These are phyloP conservation scores for Podila clonocystis DNA, from an alignment of 192 early-diverging fungal genomes.

Conservation along the genomic window DNA sequence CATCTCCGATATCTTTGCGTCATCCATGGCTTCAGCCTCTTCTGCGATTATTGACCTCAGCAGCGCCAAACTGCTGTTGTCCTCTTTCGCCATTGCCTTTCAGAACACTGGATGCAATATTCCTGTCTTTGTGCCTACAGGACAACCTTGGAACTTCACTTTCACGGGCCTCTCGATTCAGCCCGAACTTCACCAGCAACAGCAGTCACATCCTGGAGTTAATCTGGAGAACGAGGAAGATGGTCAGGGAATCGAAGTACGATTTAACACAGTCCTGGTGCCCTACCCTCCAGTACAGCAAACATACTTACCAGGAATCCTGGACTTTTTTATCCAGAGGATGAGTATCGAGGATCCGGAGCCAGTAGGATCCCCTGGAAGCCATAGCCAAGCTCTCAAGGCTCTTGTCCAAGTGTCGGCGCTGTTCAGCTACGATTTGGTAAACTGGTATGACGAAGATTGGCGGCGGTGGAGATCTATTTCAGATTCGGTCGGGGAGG, in stretches of 20 bases:
- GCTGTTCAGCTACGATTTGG: conserved; percentile 61
- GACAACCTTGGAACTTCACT: conserved; percentile 51
- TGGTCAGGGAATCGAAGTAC: conserved; percentile 36
- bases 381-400: conserved; percentile 5
- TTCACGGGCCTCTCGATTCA: conserved; percentile 36
- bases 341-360: conserved; percentile 46
- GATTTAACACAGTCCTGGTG: conserved; percentile 52
- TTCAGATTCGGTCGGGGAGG: conserved; percentile 4
- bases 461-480: conserved; percentile 55
- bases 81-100: conserved; percentile 73
- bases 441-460: conserved; percentile 65
- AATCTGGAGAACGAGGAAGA: conserved; percentile 15
- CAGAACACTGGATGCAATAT: conserved; percentile 72
- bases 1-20: conserved; percentile 46
- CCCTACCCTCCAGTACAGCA: conserved; percentile 41
- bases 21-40: conserved; percentile 16
- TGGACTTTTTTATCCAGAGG: conserved; percentile 50
- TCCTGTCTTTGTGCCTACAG: conserved; percentile 68
- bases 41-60: conserved; percentile 62
- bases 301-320: conserved; percentile 47
- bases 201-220: conserved; percentile 13
- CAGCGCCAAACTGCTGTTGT: conserved; percentile 69
- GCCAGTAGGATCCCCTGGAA: conserved; percentile 9
- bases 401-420: conserved; percentile 36
- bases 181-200: conserved; percentile 16